phyloP scores from a whole-genome alignment of 2,329 filamentous ascomycete genomes.

The Colletotrichum sp. region DNA sequence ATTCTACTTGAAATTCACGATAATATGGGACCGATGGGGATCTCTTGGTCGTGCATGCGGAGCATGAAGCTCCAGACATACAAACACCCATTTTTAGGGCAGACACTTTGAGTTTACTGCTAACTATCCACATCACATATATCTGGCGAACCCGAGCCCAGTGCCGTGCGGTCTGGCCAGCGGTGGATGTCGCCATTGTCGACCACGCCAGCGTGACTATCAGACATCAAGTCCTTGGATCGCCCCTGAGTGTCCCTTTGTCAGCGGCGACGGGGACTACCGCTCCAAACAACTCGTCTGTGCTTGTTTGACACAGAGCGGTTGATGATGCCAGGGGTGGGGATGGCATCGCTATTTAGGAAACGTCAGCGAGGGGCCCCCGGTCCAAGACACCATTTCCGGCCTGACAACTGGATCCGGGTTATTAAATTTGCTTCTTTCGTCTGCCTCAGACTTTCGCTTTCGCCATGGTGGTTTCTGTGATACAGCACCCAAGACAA shows the following conservation, averaged over 20 bases:
- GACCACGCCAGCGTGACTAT: neutral
- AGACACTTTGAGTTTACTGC: neutral
- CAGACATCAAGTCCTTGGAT: neutral
- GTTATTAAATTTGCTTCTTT: neutral
- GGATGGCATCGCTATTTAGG: neutral
- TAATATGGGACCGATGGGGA: neutral
- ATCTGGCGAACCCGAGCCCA: neutral
- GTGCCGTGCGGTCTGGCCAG: neutral
- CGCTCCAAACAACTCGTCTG: neutral
- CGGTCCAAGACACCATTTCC: neutral
- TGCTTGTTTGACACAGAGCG: slow-evolving; percentile 10
- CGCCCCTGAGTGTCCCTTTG: neutral
- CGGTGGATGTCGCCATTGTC: neutral
- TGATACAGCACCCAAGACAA: neutral
- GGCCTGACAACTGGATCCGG: neutral
- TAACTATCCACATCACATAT: neutral
- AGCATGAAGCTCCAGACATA: neutral
- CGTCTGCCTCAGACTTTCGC: neutral
- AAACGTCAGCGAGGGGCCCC: neutral
- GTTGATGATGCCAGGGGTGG: neutral
- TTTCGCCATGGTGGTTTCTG: neutral
- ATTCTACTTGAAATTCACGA: neutral
- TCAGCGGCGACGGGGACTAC: neutral
- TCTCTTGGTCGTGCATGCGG: neutral
- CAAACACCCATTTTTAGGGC: neutral